Percentiles rank a stretch among this genome's conserved stretches.
Evolutionary conservation across 1,284 basidiomycete species (phyloP).

Genomic region (Ceratobasidium sp.): DNA sequence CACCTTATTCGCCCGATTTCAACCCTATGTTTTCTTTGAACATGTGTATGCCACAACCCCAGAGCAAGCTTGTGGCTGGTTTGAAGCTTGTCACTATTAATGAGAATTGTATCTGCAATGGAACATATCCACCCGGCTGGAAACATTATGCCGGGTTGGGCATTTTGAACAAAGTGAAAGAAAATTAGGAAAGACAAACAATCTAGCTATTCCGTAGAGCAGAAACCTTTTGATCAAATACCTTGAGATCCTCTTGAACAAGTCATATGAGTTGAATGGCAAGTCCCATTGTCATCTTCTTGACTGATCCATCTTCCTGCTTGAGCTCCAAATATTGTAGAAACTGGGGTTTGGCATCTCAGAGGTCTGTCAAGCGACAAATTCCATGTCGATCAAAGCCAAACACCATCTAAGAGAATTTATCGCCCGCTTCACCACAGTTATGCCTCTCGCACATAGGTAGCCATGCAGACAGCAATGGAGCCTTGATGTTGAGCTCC

Average conservation of each 20-base stretch:
- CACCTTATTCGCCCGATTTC: conserved; percentile 58
- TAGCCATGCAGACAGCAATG: neutral
- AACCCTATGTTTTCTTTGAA: conserved; percentile 56
- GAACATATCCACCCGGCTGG: neutral
- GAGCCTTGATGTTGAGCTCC: neutral
- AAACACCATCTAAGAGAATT: conserved; percentile 2
- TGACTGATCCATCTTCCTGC: neutral
- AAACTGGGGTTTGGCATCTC: neutral
- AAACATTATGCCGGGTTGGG: neutral
- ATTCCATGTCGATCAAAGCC: neutral
- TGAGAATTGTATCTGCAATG: neutral
- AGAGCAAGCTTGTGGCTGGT: conserved; percentile 35
- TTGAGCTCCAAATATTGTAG: neutral
- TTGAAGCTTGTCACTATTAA: conserved; percentile 36
- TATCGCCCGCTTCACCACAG: neutral
- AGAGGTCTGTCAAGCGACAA: neutral
- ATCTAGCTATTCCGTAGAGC: neutral
- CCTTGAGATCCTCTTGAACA: neutral
- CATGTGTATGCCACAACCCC: conserved; percentile 28
- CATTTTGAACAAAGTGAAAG: neutral
- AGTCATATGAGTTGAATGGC: neutral
- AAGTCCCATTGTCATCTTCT: neutral
- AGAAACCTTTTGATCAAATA: neutral
- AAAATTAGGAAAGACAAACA: too few species aligned
- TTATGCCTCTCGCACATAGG: neutral